Conservation (phyloP, 768 basidiomycete genomes). For the Mycena latifolia region DNA sequence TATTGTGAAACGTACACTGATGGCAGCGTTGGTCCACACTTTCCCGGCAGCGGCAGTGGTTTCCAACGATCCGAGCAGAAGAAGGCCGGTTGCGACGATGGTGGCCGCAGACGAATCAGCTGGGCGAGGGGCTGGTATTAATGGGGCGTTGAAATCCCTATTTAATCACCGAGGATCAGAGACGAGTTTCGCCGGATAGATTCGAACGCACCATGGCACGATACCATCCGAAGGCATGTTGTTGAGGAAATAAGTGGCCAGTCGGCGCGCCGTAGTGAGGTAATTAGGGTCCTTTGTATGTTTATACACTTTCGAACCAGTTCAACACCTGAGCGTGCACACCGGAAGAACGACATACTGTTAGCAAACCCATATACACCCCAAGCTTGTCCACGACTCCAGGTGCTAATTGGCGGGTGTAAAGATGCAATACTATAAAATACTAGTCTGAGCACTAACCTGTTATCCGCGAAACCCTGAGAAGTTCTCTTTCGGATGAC, state of each 20-base stretch:
- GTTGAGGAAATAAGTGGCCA: constrained; percentile 72
- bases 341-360: constrained; percentile 55
- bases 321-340: neutral
- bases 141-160: constrained; percentile 83
- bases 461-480: constrained; percentile 71
- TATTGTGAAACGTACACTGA: neutral
- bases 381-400: constrained; percentile 81
- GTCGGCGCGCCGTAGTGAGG: constrained; percentile 67
- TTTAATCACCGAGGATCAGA: neutral
- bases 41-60: constrained; percentile 46
- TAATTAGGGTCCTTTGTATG: constrained; percentile 64
- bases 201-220: constrained; percentile 67
- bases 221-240: constrained; percentile 71
- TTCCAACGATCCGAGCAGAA: constrained; percentile 65
- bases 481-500: constrained; percentile 69
- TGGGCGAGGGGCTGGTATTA: constrained; percentile 62
- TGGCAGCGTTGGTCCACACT: constrained; percentile 62
- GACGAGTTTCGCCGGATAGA: constrained; percentile 8
- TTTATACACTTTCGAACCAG: constrained; percentile 63
- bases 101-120: constrained; percentile 81
- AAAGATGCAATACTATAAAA: neutral
- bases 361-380: constrained; percentile 74
- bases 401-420: constrained; percentile 60
- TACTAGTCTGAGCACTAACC: constrained; percentile 37
- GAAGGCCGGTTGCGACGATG: constrained; percentile 69